Base-by-base conservation (phyloP, 768 basidiomycete species). In the Tulasnella sp. region DNA sequence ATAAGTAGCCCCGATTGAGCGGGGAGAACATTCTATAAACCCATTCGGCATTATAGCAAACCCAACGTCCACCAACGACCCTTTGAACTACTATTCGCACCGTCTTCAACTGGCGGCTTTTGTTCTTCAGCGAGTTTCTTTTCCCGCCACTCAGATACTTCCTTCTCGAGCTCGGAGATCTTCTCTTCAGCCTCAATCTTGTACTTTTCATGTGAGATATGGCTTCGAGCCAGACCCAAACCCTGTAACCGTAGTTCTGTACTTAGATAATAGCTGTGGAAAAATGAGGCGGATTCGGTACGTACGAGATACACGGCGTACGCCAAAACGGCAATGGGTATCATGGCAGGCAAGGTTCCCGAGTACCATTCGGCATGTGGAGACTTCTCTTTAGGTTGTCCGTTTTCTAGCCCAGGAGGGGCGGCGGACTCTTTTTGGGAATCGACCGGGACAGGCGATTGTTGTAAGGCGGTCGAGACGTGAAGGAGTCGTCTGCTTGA, bases 1-100 rank as follows among this genome's bases (percentile, higher is more conserved):
- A 23, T 82, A 83, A 85, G 85, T 11, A 77, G 75, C 8, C 86
- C 89, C 70, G 78, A 83, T n/a, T n/a, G n/a, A n/a, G n/a, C n/a
- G n/a, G n/a, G n/a, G n/a, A n/a, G n/a, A 6, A 25, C 19, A 25
- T 48, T 32, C n/a, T 17, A 29, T 29, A 31, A 1, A n/a, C n/a
- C n/a, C n/a, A n/a, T 31, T 27, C n/a, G 34, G 31, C 31, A 15
- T 48, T 32, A 57, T 23, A 57, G 23, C 14, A 57, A 36, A 27
- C 55, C 55, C 4, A 57, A 34, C 17, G 55, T 45, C 55, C 55
- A 57, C 55, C 55, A 57, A 14, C 55, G 55, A 6, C 42, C 42
- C 3, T n/a, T 46, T 31, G 31, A 23, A 14, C 55, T 29, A 12
- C n/a, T 8, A 32, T 32, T 17, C 46, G 9, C 31, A 49, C 29